Percentiles rank a stretch among this genome's conserved stretches.
Evolutionary conservation across 805 yeast genomes (phyloP).

Genomic region (Lipomyces lipofer): DNA sequence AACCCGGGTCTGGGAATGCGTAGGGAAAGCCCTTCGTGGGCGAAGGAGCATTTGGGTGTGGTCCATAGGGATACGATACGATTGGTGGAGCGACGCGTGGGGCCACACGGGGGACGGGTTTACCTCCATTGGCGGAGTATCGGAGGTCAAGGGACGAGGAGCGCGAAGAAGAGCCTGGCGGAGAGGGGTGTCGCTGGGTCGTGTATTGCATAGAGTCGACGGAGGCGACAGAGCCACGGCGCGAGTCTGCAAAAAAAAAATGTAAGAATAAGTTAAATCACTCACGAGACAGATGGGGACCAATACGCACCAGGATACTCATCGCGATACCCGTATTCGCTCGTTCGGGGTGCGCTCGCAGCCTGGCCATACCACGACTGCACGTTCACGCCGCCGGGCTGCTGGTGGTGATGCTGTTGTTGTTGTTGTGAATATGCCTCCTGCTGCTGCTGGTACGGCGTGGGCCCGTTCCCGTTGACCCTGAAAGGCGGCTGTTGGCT

Average conservation of each 20-base stretch:
- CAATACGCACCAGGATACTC: too few species aligned
- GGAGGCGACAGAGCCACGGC: constrained; percentile 10
- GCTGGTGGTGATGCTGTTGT: constrained; percentile 6
- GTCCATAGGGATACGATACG: constrained; percentile 18
- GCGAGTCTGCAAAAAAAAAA: background rate
- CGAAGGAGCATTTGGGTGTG: constrained; percentile 30
- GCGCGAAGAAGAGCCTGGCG: background rate
- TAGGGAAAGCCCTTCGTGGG: constrained; percentile 30
- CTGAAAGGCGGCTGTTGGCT: too few species aligned
- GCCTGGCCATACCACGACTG: constrained; percentile 12
- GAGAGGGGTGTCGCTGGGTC: constrained; percentile 11
- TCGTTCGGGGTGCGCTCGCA: background rate
- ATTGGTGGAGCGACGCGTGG: constrained; percentile 28
- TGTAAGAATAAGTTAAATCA: too few species aligned
- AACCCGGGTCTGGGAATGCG: constrained; percentile 30
- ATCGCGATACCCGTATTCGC: too few species aligned
- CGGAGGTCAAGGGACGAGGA: background rate
- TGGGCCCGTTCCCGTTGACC: background rate
- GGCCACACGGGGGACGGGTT: constrained; percentile 1
- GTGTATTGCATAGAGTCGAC: constrained; percentile 16
- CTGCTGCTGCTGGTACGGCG: background rate
- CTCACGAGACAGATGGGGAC: too few species aligned
- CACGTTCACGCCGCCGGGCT: constrained; percentile 4
- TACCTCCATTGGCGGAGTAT: background rate
- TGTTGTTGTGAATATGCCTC: too few species aligned